phyloP scores from a whole-genome alignment of 2,329 filamentous ascomycete genomes.

The Fusarium domesticum region DNA sequence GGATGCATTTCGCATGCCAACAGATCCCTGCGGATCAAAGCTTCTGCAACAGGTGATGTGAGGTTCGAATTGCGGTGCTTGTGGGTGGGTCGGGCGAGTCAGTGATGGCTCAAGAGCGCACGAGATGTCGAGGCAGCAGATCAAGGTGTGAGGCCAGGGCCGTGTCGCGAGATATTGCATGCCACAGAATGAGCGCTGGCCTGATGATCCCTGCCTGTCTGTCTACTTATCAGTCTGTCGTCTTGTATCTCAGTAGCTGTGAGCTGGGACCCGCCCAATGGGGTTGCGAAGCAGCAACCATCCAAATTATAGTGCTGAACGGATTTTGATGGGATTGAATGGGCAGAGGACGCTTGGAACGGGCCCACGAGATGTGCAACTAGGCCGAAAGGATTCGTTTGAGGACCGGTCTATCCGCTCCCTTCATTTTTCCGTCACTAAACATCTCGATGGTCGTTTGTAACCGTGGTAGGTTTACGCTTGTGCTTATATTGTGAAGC shows the following conservation, averaged over 20 bases:
- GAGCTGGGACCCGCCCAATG: slow-evolving; percentile 13
- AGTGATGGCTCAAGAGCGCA: slow-evolving; percentile 18
- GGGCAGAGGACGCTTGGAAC: slow-evolving; percentile 5
- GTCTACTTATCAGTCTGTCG: slow-evolving; percentile 26
- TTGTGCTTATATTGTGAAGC: background rate
- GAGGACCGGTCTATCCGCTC: background rate
- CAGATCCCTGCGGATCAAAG: slow-evolving; percentile 6
- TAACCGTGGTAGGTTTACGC: slow-evolving; percentile 1
- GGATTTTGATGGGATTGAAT: background rate
- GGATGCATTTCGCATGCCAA: slow-evolving; percentile 10
- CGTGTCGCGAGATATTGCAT: slow-evolving; percentile 29
- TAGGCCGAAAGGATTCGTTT: background rate
- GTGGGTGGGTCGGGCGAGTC: slow-evolving; percentile 17
- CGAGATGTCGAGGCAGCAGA: slow-evolving; percentile 25
- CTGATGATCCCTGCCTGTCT: slow-evolving; percentile 27
- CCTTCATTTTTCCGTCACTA: background rate
- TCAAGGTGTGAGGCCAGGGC: slow-evolving; percentile 22
- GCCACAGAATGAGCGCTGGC: slow-evolving; percentile 26
- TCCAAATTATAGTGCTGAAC: slow-evolving; percentile 6
- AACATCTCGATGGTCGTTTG: background rate
- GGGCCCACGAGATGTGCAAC: background rate
- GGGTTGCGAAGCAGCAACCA: slow-evolving; percentile 12
- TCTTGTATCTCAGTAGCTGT: slow-evolving; percentile 21
- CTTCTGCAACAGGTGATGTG: slow-evolving; percentile 21
- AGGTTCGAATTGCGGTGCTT: slow-evolving; percentile 13